phyloP scores from a whole-genome alignment of 139 green algal species.

The Edaphochlamys debaryana region DNA sequence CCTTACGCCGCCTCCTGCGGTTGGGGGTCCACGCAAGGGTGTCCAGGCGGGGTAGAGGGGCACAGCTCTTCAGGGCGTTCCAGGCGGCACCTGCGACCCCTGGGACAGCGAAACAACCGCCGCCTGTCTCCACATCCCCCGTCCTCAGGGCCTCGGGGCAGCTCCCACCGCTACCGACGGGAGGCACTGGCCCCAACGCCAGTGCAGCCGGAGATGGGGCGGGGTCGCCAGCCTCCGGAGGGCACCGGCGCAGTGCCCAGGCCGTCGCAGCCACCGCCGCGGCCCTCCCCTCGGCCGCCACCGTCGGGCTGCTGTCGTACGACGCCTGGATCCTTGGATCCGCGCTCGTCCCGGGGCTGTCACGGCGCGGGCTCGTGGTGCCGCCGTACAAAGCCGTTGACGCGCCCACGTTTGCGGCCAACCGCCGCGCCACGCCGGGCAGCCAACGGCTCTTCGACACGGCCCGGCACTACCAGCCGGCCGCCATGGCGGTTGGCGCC shows the following conservation, averaged over 20 bases:
- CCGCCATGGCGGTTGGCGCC: not conserved
- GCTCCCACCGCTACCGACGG: not conserved
- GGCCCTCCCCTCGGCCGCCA: too few species aligned
- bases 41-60: too few species aligned
- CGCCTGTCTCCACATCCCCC: too few species aligned
- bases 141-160: not conserved
- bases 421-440: not conserved
- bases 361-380: not conserved
- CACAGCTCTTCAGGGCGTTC: too few species aligned
- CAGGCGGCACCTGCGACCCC: too few species aligned
- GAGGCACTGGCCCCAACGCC: not conserved
- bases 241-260: too few species aligned
- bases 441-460: not conserved
- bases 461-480: not conserved
- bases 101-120: too few species aligned
- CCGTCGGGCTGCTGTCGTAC: too few species aligned
- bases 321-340: slow-evolving; percentile 35
- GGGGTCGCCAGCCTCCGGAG: not conserved
- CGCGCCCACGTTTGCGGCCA: not conserved
- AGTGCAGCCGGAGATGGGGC: not conserved
- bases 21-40: too few species aligned
- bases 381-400: not conserved
- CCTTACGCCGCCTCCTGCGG: not conserved
- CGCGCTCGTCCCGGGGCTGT: slow-evolving; percentile 8
- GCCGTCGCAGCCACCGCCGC: too few species aligned